Evolutionary conservation across 768 basidiomycete species (phyloP).

Genomic region (Tephrocybe rancida): DNA sequence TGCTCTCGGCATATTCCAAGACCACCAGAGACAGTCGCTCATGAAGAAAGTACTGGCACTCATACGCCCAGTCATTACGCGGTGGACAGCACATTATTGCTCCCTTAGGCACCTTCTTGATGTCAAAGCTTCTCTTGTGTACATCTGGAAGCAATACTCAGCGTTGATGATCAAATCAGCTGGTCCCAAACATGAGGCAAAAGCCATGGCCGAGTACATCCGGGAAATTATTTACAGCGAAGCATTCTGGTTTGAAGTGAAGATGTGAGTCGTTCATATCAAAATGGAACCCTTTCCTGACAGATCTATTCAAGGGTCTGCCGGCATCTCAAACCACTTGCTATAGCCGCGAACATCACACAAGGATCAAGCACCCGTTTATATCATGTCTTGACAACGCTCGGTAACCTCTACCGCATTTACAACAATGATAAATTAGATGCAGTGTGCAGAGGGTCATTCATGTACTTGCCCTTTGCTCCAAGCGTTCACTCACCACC

Average conservation of each 20-base stretch:
- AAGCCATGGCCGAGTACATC: neutral
- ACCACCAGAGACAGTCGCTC: neutral
- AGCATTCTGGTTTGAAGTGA: conserved; percentile 12
- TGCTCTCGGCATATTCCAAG: neutral
- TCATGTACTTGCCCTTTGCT: no score
- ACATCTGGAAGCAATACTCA: neutral
- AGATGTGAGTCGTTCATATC: conserved; percentile 8
- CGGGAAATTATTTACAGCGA: neutral
- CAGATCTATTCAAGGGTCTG: conserved; percentile 9
- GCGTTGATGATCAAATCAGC: no score
- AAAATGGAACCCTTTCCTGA: neutral
- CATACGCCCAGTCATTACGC: conserved; percentile 20
- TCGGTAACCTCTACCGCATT: conserved; percentile 23
- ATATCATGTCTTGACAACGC: conserved; percentile 24
- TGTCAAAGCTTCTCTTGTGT: conserved; percentile 8
- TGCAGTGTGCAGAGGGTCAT: no score
- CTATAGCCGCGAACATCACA: conserved; percentile 25
- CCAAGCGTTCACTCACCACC: no score
- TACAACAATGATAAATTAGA: neutral
- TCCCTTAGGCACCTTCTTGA: conserved; percentile 16
- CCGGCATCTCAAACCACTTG: conserved; percentile 25
- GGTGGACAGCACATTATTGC: conserved; percentile 23
- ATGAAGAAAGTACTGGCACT: conserved; percentile 3
- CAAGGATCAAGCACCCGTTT: conserved; percentile 23
- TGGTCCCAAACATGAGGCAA: neutral